Conservation (phyloP, 192 early-diverging fungal genomes). For the Thamnidium elegans region DNA sequence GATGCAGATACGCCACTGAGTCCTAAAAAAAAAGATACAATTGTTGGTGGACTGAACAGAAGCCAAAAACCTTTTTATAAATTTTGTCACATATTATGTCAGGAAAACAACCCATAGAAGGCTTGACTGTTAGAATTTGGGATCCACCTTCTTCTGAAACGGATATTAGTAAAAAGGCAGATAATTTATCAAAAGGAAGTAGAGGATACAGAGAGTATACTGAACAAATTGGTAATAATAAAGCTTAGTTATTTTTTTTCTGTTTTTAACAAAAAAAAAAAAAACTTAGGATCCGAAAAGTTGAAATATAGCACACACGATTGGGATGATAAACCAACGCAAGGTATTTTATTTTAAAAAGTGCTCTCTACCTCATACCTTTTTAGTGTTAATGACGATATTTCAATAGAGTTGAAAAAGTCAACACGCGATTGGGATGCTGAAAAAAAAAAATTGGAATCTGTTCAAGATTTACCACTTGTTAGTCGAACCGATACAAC, state of each 20-base stretch:
- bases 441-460: not conserved
- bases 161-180: not conserved
- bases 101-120: constrained; percentile 11
- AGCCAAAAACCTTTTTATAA: not conserved
- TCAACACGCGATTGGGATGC: not conserved
- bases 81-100: not conserved
- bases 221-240: not conserved
- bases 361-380: no score
- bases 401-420: not conserved
- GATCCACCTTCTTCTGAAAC: not conserved
- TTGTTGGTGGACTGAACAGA: no score
- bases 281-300: no score
- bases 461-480: not conserved
- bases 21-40: no score
- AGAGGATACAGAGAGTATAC: constrained; percentile 13
- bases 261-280: no score
- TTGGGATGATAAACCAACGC: no score
- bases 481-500: not conserved
- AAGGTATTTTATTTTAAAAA: no score
- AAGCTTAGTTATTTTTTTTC: no score
- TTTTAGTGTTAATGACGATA: no score
- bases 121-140: constrained; percentile 14
- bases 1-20: no score
- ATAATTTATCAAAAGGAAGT: not conserved
- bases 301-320: no score